Evolutionary conservation across 2,329 filamentous ascomycete species (phyloP).

Genomic region (Exophiala bonariae): DNA sequence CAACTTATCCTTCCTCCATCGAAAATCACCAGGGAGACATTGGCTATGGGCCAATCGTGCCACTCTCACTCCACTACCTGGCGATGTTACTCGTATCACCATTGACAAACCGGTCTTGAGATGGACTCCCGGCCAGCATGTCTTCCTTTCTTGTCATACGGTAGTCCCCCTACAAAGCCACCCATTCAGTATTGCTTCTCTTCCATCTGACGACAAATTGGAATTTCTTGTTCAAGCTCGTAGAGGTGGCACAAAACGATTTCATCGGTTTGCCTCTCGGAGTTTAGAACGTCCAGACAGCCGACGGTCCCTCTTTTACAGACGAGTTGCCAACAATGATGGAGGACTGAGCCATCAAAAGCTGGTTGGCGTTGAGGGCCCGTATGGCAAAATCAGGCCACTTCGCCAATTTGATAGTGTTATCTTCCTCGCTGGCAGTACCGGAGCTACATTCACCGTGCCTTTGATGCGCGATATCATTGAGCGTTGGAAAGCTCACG

Average conservation of each 20-base stretch:
- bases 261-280: slow-evolving; percentile 37
- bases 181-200: slow-evolving; percentile 63
- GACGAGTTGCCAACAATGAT: not conserved
- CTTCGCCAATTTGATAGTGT: slow-evolving; percentile 32
- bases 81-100: slow-evolving; percentile 57
- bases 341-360: slow-evolving; percentile 2
- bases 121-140: slow-evolving; percentile 65
- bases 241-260: slow-evolving; percentile 33
- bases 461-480: slow-evolving; percentile 55
- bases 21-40: slow-evolving; percentile 6
- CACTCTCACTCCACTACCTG: slow-evolving; percentile 51
- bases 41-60: slow-evolving; percentile 45
- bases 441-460: slow-evolving; percentile 59
- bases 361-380: slow-evolving; percentile 30
- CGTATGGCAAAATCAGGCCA: slow-evolving; percentile 36
- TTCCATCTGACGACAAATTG: slow-evolving; percentile 56
- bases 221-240: slow-evolving; percentile 57
- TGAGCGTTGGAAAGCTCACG: slow-evolving; percentile 25
- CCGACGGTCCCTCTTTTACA: too few relatives aligned
- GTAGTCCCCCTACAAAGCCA: slow-evolving; percentile 61
- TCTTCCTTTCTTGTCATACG: slow-evolving; percentile 60
- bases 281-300: slow-evolving; percentile 45
- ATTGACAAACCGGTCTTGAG: slow-evolving; percentile 55
- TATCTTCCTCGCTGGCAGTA: slow-evolving; percentile 22
- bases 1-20: slow-evolving; percentile 18